Evolutionary conservation across 495 filamentous ascomycete species (phyloP).

Genomic region (Talaromyces borbonicus): DNA sequence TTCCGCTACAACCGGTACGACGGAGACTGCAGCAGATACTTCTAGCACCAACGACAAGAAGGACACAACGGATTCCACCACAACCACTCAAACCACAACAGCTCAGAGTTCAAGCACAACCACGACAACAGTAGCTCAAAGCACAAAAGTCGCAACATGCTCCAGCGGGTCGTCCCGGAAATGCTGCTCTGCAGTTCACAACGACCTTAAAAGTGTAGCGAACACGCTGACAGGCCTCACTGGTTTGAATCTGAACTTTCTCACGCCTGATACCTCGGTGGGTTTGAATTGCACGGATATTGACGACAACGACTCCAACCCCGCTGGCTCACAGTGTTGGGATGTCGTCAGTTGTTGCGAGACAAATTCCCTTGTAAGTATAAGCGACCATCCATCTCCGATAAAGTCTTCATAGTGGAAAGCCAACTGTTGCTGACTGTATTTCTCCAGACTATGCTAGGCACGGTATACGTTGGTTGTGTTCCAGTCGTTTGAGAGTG

Average conservation of each 20-base stretch:
- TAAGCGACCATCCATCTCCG: no score
- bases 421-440: not conserved
- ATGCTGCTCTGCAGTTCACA: conserved; percentile 1
- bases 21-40: not conserved
- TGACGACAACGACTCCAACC: not conserved
- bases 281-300: not conserved
- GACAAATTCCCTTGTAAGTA: not conserved
- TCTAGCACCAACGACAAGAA: not conserved
- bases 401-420: not conserved
- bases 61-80: not conserved
- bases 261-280: not conserved
- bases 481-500: conserved; percentile 1
- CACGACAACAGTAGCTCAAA: not conserved
- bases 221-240: not conserved
- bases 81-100: not conserved
- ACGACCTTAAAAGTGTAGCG: not conserved
- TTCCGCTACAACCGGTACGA: not conserved
- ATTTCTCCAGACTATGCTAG: not conserved
- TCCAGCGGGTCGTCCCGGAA: not conserved
- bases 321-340: not conserved
- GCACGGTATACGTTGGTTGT: not conserved
- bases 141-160: not conserved
- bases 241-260: not conserved
- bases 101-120: not conserved
- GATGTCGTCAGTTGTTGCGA: conserved; percentile 4